Percentiles rank a stretch among this genome's conserved stretches.
These are phyloP conservation scores for Curvularia spicifera DNA, from an alignment of 2,329 filamentous ascomycete genomes.

Conservation along the genomic window DNA sequence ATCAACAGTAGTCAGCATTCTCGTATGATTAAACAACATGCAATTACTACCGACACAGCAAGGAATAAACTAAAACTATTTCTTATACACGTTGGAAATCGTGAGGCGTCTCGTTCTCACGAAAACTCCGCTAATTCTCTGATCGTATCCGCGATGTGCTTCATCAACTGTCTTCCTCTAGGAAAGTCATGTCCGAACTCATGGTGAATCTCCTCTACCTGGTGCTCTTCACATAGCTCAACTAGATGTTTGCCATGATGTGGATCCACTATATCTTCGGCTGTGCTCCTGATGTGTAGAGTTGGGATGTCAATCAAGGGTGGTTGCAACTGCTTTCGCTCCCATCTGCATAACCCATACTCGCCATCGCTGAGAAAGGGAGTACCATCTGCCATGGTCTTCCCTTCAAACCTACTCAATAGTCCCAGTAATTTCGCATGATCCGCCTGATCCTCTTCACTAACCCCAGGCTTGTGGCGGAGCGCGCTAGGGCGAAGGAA, in stretches of 20 bases:
- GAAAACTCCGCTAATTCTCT: neutral
- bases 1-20: too few species aligned
- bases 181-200: neutral
- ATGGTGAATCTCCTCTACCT: conserved; percentile 1
- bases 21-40: too few species aligned
- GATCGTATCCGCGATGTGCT: neutral
- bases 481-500: conserved; percentile 8
- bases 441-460: conserved; percentile 1
- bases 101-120: neutral
- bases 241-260: conserved; percentile 31
- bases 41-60: neutral
- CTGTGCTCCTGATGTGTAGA: neutral
- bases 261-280: conserved; percentile 1
- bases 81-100: neutral
- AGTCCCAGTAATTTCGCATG: neutral
- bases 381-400: neutral
- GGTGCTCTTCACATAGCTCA: conserved; percentile 36
- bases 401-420: conserved; percentile 1
- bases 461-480: conserved; percentile 1
- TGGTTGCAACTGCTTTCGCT: neutral
- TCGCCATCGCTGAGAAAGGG: neutral
- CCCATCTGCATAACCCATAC: conserved; percentile 1
- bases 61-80: neutral
- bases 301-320: conserved; percentile 4
- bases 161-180: neutral